Evolutionary conservation across 78 protist genomes (phyloP), one percentile per base, ranked within the genome.

Genomic region (Pelomyxa schiedti): DNA sequence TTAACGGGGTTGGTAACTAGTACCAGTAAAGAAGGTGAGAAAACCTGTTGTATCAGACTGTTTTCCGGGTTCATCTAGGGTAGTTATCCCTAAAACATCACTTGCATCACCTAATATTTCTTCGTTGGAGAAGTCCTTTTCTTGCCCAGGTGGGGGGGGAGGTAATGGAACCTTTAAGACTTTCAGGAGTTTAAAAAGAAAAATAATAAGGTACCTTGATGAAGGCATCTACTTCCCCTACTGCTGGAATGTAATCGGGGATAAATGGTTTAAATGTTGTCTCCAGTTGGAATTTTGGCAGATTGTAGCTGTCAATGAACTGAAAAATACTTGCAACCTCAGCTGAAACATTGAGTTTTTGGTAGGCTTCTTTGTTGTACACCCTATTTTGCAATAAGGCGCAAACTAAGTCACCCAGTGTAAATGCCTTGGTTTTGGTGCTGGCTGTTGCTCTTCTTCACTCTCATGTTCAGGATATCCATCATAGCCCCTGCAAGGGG

Each of bases 241-340:
- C 75, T 0, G 93, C 69, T 5, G 94, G 94, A 36, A 90, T 78
- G 76, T 72, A 87, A 38, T 90, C 92, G 0, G 94, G 89, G 16
- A 90, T 77, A 79, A 86, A 90, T 9, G 94, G 91, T 2, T 69
- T 53, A 72, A 90, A 65, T 66, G 39, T 43, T 9, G 91, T 72
- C 38, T 82, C 88, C 32, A 83, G 67, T 42, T 90, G 92, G 9
- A 75, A 42, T 30, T 0, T 22, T 39, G 47, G 73, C 26, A 90
- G 80, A 32, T 73, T 69, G 86, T 74, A 90, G 26, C 66, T 58
- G 9, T 42, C 67, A 67, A 90, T 87, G 81, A 67, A 74, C 67
- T 41, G 47, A 64, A 90, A 90, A 4, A 90, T 67, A 28, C 83
- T 86, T 37, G 69, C 35, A 26, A 89, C 39, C 74, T 85, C 90